A percentile compares a stretch with the other conserved stretches of the same genome.
These are phyloP conservation scores for Protomyces pachydermus DNA, from an alignment of 1,139 yeast species.

Conservation along the genomic window DNA sequence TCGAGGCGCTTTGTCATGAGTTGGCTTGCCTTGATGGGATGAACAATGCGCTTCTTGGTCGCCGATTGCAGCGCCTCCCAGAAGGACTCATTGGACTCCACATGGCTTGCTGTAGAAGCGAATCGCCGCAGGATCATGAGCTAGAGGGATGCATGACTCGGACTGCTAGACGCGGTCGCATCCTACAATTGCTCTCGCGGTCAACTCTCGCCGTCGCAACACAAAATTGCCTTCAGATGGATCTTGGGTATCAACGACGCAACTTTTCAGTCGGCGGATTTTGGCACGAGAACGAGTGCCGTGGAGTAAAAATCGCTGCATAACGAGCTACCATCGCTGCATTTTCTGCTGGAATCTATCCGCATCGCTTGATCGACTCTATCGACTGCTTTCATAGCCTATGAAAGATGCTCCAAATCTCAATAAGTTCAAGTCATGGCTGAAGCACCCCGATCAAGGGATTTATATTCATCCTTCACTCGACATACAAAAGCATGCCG, in stretches of 20 bases:
- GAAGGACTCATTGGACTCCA: background rate
- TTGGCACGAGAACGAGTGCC: no score
- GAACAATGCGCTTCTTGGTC: slow-evolving; percentile 3
- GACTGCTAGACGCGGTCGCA: no score
- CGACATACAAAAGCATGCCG: background rate
- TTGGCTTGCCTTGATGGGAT: slow-evolving; percentile 16
- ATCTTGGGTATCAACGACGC: no score
- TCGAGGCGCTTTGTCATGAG: slow-evolving; percentile 8
- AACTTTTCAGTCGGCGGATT: no score
- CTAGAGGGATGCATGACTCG: no score
- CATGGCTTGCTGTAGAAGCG: background rate
- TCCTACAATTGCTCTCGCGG: no score
- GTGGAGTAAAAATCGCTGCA: no score
- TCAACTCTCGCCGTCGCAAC: no score
- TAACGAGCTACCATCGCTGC: no score
- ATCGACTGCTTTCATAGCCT: background rate
- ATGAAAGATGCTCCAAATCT: background rate
- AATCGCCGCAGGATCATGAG: background rate
- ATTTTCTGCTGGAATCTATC: no score
- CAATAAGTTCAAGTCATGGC: slow-evolving; percentile 2
- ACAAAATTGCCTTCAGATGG: no score
- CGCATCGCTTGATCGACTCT: no score
- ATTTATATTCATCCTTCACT: slow-evolving; percentile 1
- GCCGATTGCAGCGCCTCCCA: slow-evolving; percentile 1
- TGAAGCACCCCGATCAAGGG: slow-evolving; percentile 4